Conservation (phyloP, 129 eudicot genomes). For the Artemisia argyi region DNA sequence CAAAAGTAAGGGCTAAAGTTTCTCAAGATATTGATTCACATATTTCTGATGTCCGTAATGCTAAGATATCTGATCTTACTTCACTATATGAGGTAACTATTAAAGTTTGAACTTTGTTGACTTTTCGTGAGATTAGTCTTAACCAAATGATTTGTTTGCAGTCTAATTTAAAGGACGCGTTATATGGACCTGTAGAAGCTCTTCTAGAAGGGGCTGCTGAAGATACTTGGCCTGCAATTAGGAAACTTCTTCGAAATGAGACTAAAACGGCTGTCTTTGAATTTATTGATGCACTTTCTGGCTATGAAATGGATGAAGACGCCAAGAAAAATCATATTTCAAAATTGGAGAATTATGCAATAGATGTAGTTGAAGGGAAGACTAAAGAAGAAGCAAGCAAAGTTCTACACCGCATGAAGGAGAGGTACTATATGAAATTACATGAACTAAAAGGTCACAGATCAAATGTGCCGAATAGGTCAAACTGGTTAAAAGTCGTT, state of each 20-base stretch:
- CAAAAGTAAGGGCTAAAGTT: conserved; percentile 68
- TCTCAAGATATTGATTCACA: conserved; percentile 83
- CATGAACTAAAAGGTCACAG: not conserved
- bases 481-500: not conserved
- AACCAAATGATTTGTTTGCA: conserved; percentile 24
- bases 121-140: conserved; percentile 4
- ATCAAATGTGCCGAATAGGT: not conserved
- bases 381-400: conserved; percentile 88
- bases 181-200: conserved; percentile 84
- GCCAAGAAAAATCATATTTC: conserved; percentile 57
- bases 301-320: conserved; percentile 71
- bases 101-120: not conserved
- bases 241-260: conserved; percentile 80
- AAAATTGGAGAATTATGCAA: conserved; percentile 59
- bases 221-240: conserved; percentile 89
- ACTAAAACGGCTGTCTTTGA: conserved; percentile 60
- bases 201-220: conserved; percentile 79
- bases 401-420: conserved; percentile 80
- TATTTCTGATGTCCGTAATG: conserved; percentile 55
- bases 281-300: conserved; percentile 64
- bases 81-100: conserved; percentile 62
- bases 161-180: conserved; percentile 58
- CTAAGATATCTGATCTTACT: conserved; percentile 74
- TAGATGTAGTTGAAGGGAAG: conserved; percentile 72
- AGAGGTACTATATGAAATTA: conserved; percentile 40